Percentiles rank a stretch among this genome's conserved stretches.
Evolutionary conservation across 192 early-diverging fungal genomes (phyloP).

Genomic region (Linderina pennispora): DNA sequence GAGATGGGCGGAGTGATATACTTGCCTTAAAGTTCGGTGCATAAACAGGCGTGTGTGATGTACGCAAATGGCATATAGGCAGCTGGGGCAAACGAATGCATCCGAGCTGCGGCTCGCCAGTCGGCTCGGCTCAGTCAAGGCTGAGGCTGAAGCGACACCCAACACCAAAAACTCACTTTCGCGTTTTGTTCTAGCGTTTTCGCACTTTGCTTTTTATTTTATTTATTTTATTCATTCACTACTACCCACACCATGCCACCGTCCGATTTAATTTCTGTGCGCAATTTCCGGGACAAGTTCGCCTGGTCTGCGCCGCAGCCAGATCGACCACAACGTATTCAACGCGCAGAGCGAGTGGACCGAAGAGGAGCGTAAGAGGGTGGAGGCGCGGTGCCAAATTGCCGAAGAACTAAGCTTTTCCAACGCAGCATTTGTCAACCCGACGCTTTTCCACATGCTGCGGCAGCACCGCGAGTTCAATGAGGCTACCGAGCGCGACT

Average conservation of each 20-base stretch:
- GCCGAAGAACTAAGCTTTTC: slow-evolving; percentile 46
- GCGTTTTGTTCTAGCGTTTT: too few species aligned
- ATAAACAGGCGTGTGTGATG: too few species aligned
- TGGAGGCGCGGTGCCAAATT: slow-evolving; percentile 34
- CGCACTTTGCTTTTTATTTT: not conserved
- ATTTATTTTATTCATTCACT: not conserved
- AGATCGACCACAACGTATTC: slow-evolving; percentile 34
- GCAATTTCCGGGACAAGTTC: slow-evolving; percentile 43
- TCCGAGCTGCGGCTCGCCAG: too few species aligned
- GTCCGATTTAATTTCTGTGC: slow-evolving; percentile 41
- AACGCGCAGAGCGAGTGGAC: slow-evolving; percentile 34
- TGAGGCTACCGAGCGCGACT: slow-evolving; percentile 46
- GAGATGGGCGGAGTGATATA: too few species aligned
- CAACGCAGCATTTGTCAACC: slow-evolving; percentile 45
- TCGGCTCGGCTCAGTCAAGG: too few species aligned
- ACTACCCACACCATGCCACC: slow-evolving; percentile 28
- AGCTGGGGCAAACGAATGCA: too few species aligned
- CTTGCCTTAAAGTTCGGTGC: too few species aligned
- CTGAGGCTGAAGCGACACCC: too few species aligned
- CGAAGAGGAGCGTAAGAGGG: slow-evolving; percentile 16
- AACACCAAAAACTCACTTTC: too few species aligned
- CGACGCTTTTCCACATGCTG: slow-evolving; percentile 48
- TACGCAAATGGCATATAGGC: too few species aligned
- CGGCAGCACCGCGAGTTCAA: slow-evolving; percentile 49
- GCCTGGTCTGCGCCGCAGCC: slow-evolving; percentile 33